These are phyloP conservation scores for Cucurbita maxima DNA, from an alignment of 306 rosid species.

Conservation along the genomic window DNA sequence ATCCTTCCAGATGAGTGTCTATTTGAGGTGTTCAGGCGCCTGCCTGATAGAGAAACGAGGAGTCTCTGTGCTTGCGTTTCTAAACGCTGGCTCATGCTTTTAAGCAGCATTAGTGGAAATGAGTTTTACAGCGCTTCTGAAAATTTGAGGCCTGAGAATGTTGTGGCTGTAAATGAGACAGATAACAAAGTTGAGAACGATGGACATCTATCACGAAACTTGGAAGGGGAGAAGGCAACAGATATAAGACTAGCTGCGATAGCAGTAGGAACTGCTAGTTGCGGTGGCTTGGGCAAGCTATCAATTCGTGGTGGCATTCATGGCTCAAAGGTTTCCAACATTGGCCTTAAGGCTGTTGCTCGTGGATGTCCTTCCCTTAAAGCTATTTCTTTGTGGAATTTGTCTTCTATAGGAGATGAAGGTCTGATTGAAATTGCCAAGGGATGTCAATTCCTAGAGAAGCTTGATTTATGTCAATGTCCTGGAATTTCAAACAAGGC, in stretches of 20 bases:
- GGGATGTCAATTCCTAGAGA: conserved; percentile 58
- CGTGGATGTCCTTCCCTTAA: conserved; percentile 78
- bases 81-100: conserved; percentile 81
- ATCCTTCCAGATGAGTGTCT: conserved; percentile 85
- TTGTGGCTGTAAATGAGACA: conserved; percentile 12
- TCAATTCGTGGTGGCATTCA: conserved; percentile 41
- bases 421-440: conserved; percentile 66
- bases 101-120: conserved; percentile 43
- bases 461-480: conserved; percentile 58
- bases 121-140: conserved; percentile 29
- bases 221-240: conserved; percentile 84
- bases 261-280: conserved; percentile 65
- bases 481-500: conserved; percentile 57
- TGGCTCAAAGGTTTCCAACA: conserved; percentile 31
- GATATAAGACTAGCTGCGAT: conserved; percentile 94
- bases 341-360: conserved; percentile 75
- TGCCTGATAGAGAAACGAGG: conserved; percentile 68
- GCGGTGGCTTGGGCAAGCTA: conserved; percentile 88
- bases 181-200: conserved; percentile 41
- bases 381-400: conserved; percentile 50
- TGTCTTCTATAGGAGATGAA: conserved; percentile 46
- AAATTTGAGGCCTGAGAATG: conserved; percentile 9
- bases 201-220: conserved; percentile 71
- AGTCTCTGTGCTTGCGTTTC: conserved; percentile 64
- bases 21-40: conserved; percentile 76